Evolutionary conservation across 1,284 basidiomycete species (phyloP), one percentile per base, ranked within the genome.

Genomic region (Fomitiporia mediterranea): DNA sequence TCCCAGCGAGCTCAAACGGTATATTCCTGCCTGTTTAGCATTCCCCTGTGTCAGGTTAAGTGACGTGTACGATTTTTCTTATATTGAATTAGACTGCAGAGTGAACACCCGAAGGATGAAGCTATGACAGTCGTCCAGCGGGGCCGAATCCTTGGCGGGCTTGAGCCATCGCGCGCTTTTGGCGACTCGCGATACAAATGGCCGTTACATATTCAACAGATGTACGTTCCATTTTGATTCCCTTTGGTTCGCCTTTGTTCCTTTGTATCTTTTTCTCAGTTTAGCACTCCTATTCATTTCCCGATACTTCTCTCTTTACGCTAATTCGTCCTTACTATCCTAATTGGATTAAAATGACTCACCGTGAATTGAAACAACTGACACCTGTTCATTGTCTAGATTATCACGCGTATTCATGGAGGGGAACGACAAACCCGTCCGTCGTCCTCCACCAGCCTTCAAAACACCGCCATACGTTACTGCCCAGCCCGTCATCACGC

Each of bases 151-250:
- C 80, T 98, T 51, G 97, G 97, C 32, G 91, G 94, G 1, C 79
- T 99, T 11, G 94, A 99, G 69, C 97, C 97, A 21, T 89, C 90
- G 25, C 82, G 97, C 59, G 94, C 96, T 1, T 96, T 95, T 74
- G 95, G 95, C 56, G 97, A 98, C 72, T 89, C 94, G 2, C 80
- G 92, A 30, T 99, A 98, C 76, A 98, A 99, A 68, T 91, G 89
- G 89, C 74, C 84, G 32, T 77, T 78, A 37, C 78, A 81, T 47
- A 74, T 91, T 35, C 89, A 91, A 67, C 79, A 85, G 65, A 75
- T 79, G 91, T 93, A 6, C 9, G 39, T 56, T 51, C 23, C 25
- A 54, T 28, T 37, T 19, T 39, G 13, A 19, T 23, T 46, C 17
- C 34, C 35, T 39, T 44, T 50, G 25, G n/a, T n/a, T n/a, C 46